A percentile compares a stretch with the other conserved stretches of the same genome.
phyloP scores from a whole-genome alignment of 2,329 filamentous ascomycete species.

The Colletotrichum nymphaeae region DNA sequence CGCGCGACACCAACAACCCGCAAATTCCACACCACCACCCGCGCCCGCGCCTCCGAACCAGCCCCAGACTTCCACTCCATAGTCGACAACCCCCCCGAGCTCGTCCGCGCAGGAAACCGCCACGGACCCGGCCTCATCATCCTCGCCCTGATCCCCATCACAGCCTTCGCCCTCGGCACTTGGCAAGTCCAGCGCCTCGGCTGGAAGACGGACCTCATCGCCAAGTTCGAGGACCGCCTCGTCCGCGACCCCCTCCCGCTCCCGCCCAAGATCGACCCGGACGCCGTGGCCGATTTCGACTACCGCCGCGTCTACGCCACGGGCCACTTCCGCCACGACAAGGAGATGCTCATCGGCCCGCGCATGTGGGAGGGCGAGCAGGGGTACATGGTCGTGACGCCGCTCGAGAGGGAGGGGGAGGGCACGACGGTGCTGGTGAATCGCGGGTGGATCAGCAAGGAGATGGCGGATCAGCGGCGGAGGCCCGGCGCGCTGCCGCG shows the following conservation, averaged over 20 bases:
- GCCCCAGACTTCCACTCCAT: constrained; percentile 82
- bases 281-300: constrained; percentile 89
- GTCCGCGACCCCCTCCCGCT: constrained; percentile 87
- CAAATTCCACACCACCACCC: constrained; percentile 33
- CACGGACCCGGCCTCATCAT: constrained; percentile 87
- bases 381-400: constrained; percentile 92
- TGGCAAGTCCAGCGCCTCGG: constrained; percentile 95
- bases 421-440: constrained; percentile 84
- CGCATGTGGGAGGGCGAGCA: constrained; percentile 89
- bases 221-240: constrained; percentile 91
- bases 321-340: constrained; percentile 84
- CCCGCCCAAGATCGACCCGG: constrained; percentile 83
- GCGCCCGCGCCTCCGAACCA: constrained; percentile 32
- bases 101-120: constrained; percentile 78
- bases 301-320: constrained; percentile 84
- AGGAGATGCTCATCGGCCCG: constrained; percentile 96
- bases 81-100: constrained; percentile 84
- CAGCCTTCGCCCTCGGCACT: constrained; percentile 88
- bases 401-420: constrained; percentile 77
- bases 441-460: constrained; percentile 90
- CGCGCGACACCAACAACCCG: constrained; percentile 1
- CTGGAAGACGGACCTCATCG: constrained; percentile 94
- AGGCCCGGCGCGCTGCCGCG: constrained; percentile 73
- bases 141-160: constrained; percentile 88
- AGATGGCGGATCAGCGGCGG: constrained; percentile 73